Evolutionary conservation across 2,329 filamentous ascomycete genomes (phyloP), one percentile per base, ranked within the genome.

Genomic region (Setomelanomma holmii): DNA sequence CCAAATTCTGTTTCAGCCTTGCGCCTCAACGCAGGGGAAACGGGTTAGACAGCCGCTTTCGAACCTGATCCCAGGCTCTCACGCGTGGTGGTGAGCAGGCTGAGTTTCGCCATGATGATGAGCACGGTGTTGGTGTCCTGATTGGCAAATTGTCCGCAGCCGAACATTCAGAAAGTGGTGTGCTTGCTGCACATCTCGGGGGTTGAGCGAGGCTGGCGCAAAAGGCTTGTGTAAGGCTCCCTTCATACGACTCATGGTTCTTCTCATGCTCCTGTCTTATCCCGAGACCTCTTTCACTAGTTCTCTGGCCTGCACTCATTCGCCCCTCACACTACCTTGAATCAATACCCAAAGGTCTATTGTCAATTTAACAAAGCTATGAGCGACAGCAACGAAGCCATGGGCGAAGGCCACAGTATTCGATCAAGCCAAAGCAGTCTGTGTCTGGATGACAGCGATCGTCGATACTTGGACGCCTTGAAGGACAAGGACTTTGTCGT

Each of bases 401-500:
- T 38, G 36, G 45, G 42, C 22, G 50, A 49, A 38, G 7, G 17
- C 7, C 35, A 22, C 20, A 51, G 51, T 40, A 21, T 51, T 14
- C 38, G 39, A 14, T 54, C 49, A 11, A 36, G 16, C 21, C 42
- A 43, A 2, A 55, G 49, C 45, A 57, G 53, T 40, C 35, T 60
- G 35, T 46, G 40, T 23, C 44, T 49, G 10, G 42, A 40, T 24
- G 40, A 45, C 1, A 41, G 40, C 3, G 47, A 47, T 44, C 40
- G 47, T 12, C 30, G 43, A 16, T 49, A 54, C 24, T 19, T 45
- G 3, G 40, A 50, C 5, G 47, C 40, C 14, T 40, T 50, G 34
- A 40, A 39, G n/a, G 48, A 52, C 30, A 44, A 40, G 33, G 49
- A 56, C 14, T 44, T 54, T 34, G 50, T 61, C 19, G 53, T 49